A percentile compares a stretch with the other conserved stretches of the same genome.
Conservation (phyloP, 768 basidiomycete species). For the Pisolithus tinctorius region DNA sequence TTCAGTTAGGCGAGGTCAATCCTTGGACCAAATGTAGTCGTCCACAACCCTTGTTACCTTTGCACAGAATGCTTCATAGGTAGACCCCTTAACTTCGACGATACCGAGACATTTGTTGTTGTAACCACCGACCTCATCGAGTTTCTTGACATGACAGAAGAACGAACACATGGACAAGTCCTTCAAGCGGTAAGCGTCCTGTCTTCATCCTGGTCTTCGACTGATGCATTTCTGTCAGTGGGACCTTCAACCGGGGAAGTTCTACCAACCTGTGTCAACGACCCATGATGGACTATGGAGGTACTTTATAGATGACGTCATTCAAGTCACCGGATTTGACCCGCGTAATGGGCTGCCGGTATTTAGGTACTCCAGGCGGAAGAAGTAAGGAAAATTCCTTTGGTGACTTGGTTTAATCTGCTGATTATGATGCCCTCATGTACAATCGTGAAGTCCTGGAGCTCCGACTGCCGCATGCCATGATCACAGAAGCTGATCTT, state of each 20-base stretch:
- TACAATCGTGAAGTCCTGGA: no score
- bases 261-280: conserved; percentile 1
- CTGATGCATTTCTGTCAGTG: no score
- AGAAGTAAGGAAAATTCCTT: no score
- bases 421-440: no score
- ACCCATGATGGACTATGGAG: no score
- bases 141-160: background rate
- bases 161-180: background rate
- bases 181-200: background rate
- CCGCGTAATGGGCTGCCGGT: background rate
- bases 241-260: conserved; percentile 2
- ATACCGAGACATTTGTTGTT: background rate
- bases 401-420: no score
- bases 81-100: background rate
- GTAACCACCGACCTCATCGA: background rate
- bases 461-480: conserved; percentile 3
- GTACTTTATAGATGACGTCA: no score
- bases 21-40: conserved; percentile 7
- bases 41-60: conserved; percentile 8
- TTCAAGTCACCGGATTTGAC: conserved; percentile 8
- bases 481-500: conserved; percentile 10
- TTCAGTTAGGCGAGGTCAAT: conserved; percentile 9
- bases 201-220: no score
- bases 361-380: no score
- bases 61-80: conserved; percentile 6